phyloP scores from a whole-genome alignment of 305 asterid species.

The Fraxinus latifolia region DNA sequence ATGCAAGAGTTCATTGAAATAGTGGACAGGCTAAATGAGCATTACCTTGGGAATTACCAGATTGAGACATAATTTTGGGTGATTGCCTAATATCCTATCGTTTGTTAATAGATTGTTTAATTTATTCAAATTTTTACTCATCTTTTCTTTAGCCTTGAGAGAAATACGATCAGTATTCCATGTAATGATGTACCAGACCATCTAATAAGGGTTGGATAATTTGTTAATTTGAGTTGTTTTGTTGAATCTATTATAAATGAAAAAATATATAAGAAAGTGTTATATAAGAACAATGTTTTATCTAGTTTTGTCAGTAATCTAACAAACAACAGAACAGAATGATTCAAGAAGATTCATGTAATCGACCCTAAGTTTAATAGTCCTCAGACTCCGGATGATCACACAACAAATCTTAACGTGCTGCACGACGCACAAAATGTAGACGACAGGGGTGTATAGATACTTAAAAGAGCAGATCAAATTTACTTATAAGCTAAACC shows the following conservation, averaged over 20 bases:
- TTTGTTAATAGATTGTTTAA: conserved; percentile 25
- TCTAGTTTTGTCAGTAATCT: not conserved
- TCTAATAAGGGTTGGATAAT: not conserved
- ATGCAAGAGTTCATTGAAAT: conserved; percentile 28
- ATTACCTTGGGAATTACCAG: conserved; percentile 47
- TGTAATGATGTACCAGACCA: not conserved
- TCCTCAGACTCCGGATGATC: not conserved
- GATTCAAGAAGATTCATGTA: not conserved
- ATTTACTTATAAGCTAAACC: not conserved
- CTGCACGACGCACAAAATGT: not conserved
- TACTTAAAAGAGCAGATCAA: not conserved
- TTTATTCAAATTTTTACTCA: not conserved
- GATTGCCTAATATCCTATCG: conserved; percentile 20
- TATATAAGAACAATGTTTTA: not conserved
- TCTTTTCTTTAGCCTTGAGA: not conserved
- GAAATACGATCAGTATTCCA: not conserved
- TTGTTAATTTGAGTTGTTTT: not conserved
- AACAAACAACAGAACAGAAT: not conserved
- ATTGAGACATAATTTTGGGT: conserved; percentile 44
- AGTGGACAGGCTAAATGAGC: conserved; percentile 51
- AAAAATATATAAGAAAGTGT: not conserved
- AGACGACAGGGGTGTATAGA: not conserved
- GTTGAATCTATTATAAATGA: not conserved
- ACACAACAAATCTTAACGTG: not conserved
- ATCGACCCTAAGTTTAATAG: not conserved